A percentile compares a stretch with the other conserved stretches of the same genome.
These are phyloP conservation scores for Anthracocystis walkeri DNA, from an alignment of 1,284 basidiomycete species.

Conservation along the genomic window DNA sequence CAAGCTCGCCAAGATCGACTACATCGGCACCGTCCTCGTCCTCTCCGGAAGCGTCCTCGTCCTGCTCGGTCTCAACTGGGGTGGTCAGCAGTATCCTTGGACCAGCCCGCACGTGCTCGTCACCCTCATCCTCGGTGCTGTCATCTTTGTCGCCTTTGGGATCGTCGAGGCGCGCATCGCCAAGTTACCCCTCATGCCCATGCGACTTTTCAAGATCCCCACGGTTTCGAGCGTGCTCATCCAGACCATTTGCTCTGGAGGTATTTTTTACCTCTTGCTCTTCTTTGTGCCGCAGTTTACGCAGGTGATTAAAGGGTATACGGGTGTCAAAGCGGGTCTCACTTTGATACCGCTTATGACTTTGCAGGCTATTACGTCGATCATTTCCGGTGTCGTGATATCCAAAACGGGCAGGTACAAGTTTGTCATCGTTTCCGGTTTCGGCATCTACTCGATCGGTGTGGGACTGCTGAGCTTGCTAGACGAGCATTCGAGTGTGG, in stretches of 20 bases:
- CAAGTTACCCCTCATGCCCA: constrained; percentile 73
- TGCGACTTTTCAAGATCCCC: constrained; percentile 77
- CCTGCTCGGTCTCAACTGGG: constrained; percentile 79
- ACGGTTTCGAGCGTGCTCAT: constrained; percentile 79
- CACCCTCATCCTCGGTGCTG: constrained; percentile 75
- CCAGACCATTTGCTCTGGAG: constrained; percentile 50
- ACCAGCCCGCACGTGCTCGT: constrained; percentile 69
- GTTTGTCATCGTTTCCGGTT: constrained; percentile 77
- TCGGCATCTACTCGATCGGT: constrained; percentile 69
- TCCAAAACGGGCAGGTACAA: constrained; percentile 78
- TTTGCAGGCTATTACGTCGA: constrained; percentile 71
- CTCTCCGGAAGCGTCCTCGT: constrained; percentile 38
- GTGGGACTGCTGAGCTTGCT: constrained; percentile 78
- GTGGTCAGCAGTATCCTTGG: constrained; percentile 69
- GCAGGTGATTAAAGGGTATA: constrained; percentile 78
- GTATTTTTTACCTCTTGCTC: constrained; percentile 63
- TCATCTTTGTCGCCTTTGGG: constrained; percentile 76
- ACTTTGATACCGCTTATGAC: constrained; percentile 78
- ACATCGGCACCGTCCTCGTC: constrained; percentile 41
- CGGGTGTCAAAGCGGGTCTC: constrained; percentile 76
- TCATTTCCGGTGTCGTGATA: constrained; percentile 75
- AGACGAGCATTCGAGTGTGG: constrained; percentile 73
- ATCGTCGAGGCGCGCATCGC: constrained; percentile 80
- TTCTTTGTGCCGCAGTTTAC: constrained; percentile 80
- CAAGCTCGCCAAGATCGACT: constrained; percentile 49